Evolutionary conservation across 257 asterid genomes (phyloP).

Genomic region (Paraleonurus japonicus): DNA sequence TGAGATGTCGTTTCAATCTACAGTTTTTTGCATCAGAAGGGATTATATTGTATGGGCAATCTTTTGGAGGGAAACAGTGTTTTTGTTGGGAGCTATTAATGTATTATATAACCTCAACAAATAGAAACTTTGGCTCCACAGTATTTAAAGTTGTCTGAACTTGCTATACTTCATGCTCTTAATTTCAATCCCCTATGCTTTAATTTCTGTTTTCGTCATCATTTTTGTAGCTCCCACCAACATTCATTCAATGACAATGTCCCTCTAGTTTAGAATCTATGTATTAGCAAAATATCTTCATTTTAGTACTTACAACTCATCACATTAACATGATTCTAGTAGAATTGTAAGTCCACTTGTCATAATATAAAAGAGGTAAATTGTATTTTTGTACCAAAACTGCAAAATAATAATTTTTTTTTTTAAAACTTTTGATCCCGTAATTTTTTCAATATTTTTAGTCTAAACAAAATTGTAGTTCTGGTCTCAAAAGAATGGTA

Average conservation of each 20-base stretch:
- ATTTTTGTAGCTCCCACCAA: conserved; percentile 29
- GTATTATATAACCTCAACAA: conserved; percentile 9
- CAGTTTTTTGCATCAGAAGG: conserved; percentile 30
- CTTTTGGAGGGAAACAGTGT: conserved; percentile 21
- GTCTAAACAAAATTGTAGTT: no score
- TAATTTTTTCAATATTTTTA: no score
- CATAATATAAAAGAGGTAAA: no score
- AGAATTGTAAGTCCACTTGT: no score
- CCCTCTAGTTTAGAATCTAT: neutral
- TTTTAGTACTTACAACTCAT: no score
- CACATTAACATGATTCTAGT: no score
- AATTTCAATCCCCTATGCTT: neutral
- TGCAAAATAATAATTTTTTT: no score
- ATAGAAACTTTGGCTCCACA: conserved; percentile 28
- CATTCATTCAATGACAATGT: conserved; percentile 27
- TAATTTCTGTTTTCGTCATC: neutral
- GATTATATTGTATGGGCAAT: conserved; percentile 25
- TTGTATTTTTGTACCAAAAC: no score
- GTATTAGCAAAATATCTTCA: no score
- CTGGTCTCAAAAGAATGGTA: no score
- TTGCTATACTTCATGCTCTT: conserved; percentile 10
- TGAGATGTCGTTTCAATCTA: conserved; percentile 55
- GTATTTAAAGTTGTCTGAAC: conserved; percentile 18
- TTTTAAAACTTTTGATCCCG: no score
- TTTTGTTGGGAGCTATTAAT: conserved; percentile 26